Base-by-base conservation (phyloP, 2,329 filamentous ascomycete genomes). In the Botrytis porri region DNA sequence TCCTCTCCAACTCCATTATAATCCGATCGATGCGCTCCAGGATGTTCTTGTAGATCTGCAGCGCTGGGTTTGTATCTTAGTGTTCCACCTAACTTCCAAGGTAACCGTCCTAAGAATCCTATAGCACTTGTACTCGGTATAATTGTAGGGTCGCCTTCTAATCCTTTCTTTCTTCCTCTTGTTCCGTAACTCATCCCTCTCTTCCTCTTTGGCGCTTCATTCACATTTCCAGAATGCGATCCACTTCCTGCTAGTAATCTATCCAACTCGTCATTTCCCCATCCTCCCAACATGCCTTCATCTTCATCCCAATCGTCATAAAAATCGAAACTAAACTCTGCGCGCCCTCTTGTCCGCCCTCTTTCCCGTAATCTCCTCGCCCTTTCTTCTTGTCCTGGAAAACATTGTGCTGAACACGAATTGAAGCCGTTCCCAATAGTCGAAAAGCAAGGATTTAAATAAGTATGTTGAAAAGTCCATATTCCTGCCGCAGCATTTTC, bases 231-330 rank as follows among this genome's bases (percentile, higher is more conserved):
- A 39, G 77, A 81, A 76, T 83, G 82, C 45, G 82, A 83, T 16
- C 88, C 90, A 25, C 89, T 91, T 9, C 92, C 91, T 18, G 91
- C 93, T 69, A 97, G 84, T 75, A 98, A 83, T 69, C 93, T 87
- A 81, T 97, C 95, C 84, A 97, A 90, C 80, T 97, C 94, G 79
- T 97, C 94, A 77, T 88, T 90, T 57, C 91, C 90, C 93, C 94
- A 97, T 63, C 89, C 83, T 62, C 87, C 91, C 70, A 95, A 84
- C 65, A 95, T 82, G 0, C 90, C 87, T 57, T 89, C 87, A 66
- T 80, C 79, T 37, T 89, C 87, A 71, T 97, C 94, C 95, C 95
- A 98, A 82, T 98, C 95, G 82, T 98, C 95, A 84, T 98, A 98
- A 81, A 98, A 98, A 82, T 98, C 95, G 81, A 98, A 98, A 79